These are phyloP conservation scores for Rickenella mellea DNA, from an alignment of 768 basidiomycete genomes.

Conservation along the genomic window DNA sequence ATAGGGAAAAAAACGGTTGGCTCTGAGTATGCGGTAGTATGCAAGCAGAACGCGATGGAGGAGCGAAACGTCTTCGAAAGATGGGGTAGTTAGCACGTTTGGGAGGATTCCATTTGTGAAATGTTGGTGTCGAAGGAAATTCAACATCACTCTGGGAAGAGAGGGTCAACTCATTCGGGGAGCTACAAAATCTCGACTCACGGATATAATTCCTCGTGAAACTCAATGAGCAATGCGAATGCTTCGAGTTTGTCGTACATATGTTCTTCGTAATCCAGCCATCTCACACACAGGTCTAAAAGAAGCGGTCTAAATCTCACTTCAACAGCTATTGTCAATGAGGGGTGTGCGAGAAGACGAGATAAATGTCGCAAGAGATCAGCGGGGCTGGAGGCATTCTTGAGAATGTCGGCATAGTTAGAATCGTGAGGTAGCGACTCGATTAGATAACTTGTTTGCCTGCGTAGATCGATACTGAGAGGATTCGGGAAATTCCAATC, in stretches of 20 bases:
- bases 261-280: constrained; percentile 51
- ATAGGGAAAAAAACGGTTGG: constrained; percentile 59
- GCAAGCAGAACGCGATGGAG: constrained; percentile 67
- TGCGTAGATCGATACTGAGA: background rate
- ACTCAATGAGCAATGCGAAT: constrained; percentile 54
- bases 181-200: constrained; percentile 27
- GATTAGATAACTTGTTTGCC: background rate
- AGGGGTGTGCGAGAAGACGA: constrained; percentile 45
- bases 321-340: constrained; percentile 55
- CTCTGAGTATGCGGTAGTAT: constrained; percentile 72
- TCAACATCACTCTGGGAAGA: constrained; percentile 45
- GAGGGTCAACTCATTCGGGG: too few species aligned
- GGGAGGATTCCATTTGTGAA: constrained; percentile 47
- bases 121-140: constrained; percentile 33
- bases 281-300: constrained; percentile 71
- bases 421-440: background rate
- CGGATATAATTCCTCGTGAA: constrained; percentile 66
- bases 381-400: background rate
- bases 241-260: constrained; percentile 46
- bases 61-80: constrained; percentile 28
- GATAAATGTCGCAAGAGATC: constrained; percentile 31
- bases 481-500: background rate
- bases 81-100: constrained; percentile 22
- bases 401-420: background rate
- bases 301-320: constrained; percentile 67